phyloP scores from a whole-genome alignment of 345 rosid genomes.

The Camelina neglecta region DNA sequence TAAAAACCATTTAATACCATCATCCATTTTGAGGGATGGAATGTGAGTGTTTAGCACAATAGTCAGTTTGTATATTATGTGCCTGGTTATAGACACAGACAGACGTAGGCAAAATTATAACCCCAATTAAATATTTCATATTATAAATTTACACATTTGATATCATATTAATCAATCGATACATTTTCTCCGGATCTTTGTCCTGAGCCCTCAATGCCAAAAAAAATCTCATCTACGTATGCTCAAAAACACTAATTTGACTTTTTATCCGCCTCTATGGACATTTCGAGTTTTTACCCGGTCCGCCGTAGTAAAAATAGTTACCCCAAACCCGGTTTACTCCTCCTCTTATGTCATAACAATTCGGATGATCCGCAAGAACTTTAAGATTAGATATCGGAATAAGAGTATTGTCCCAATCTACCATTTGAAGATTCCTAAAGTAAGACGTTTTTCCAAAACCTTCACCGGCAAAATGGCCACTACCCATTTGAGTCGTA shows the following conservation, averaged over 20 bases:
- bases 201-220: slow-evolving; percentile 31
- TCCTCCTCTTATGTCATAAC: slow-evolving; percentile 92
- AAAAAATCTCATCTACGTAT: slow-evolving; percentile 19
- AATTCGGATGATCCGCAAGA: slow-evolving; percentile 85
- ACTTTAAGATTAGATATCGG: slow-evolving; percentile 73
- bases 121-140: not conserved
- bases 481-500: slow-evolving; percentile 95
- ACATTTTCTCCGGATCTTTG: slow-evolving; percentile 25
- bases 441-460: slow-evolving; percentile 94
- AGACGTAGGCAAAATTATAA: not conserved
- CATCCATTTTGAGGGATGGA: not conserved
- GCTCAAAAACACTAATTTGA: slow-evolving; percentile 14
- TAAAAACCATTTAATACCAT: too few relatives aligned
- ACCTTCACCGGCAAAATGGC: slow-evolving; percentile 90
- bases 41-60: not conserved
- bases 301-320: slow-evolving; percentile 95
- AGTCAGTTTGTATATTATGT: not conserved
- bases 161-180: slow-evolving; percentile 27
- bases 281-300: slow-evolving; percentile 84
- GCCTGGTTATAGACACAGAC: not conserved
- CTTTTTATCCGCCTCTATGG: slow-evolving; percentile 48
- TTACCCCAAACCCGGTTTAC: slow-evolving; percentile 87
- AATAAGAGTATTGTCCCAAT: slow-evolving; percentile 89
- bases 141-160: slow-evolving; percentile 27
- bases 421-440: slow-evolving; percentile 85